Conservation (phyloP, 805 yeast species). For the Wickerhamiella sergipiensis region DNA sequence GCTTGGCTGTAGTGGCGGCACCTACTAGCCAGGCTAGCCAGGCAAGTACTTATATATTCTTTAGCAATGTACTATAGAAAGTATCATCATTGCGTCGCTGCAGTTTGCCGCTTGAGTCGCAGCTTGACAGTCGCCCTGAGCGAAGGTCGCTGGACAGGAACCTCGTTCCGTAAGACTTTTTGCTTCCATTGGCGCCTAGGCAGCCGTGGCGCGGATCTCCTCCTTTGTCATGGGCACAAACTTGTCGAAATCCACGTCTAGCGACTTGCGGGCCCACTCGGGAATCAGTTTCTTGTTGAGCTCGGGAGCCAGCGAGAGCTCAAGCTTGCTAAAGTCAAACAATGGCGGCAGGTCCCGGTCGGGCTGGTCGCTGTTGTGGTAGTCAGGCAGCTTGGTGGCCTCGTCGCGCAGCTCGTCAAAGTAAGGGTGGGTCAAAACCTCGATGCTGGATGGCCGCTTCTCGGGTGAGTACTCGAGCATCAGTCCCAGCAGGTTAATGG, state of each 20-base stretch:
- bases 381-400: constrained; percentile 29
- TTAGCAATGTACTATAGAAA: neutral
- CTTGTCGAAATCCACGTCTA: constrained; percentile 34
- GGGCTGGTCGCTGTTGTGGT: constrained; percentile 49
- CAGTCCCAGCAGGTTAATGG: constrained; percentile 68
- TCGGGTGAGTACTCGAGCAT: constrained; percentile 87
- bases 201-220: constrained; percentile 8
- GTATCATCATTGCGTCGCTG: neutral
- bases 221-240: constrained; percentile 39
- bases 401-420: constrained; percentile 70
- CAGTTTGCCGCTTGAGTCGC: no score
- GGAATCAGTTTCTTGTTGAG: constrained; percentile 29
- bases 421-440: constrained; percentile 76
- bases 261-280: constrained; percentile 30
- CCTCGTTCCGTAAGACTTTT: neutral
- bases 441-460: constrained; percentile 61
- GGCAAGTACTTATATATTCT: neutral
- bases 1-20: no score
- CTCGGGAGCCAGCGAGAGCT: constrained; percentile 32
- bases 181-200: neutral
- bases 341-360: constrained; percentile 61
- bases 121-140: no score
- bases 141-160: no score
- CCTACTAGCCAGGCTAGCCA: no score
- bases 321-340: constrained; percentile 66